These are phyloP conservation scores for Diospyros kaki DNA, from an alignment of 148 eudicot species.

Conservation along the genomic window DNA sequence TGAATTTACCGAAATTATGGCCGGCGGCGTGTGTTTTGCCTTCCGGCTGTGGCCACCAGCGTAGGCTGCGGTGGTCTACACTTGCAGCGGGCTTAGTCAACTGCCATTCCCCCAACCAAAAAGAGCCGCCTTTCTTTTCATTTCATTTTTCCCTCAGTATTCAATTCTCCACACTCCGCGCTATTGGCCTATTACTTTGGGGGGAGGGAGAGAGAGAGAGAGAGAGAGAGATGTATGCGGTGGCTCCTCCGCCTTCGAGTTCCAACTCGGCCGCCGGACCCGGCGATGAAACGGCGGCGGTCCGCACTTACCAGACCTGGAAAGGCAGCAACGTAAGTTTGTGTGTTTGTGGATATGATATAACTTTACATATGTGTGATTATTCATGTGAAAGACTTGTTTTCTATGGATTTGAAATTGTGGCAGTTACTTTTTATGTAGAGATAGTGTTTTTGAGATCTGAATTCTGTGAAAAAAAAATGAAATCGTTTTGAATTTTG, in stretches of 20 bases:
- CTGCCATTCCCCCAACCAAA: background rate
- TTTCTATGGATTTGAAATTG: background rate
- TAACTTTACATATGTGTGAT: background rate
- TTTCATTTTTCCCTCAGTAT: background rate
- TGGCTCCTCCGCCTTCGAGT: constrained; percentile 24
- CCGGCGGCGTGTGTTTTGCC: constrained; percentile 4
- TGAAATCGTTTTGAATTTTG: background rate
- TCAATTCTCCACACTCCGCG: background rate
- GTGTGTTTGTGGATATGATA: too few species aligned
- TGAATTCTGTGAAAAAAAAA: background rate
- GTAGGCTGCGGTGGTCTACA: background rate
- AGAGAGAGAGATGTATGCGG: constrained; percentile 31
- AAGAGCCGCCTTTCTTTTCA: constrained; percentile 10
- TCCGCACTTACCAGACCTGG: constrained; percentile 39
- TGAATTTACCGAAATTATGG: background rate
- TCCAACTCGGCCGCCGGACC: constrained; percentile 12
- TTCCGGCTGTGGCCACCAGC: background rate
- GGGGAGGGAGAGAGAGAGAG: constrained; percentile 13
- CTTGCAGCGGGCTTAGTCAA: background rate
- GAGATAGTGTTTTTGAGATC: constrained; percentile 3
- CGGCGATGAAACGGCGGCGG: constrained; percentile 6
- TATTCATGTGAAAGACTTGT: background rate
- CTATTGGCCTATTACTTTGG: background rate
- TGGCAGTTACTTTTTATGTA: background rate
- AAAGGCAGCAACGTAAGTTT: constrained; percentile 43